phyloP scores from a whole-genome alignment of 352 stramenopile species.

The Vaucheria bursata region DNA sequence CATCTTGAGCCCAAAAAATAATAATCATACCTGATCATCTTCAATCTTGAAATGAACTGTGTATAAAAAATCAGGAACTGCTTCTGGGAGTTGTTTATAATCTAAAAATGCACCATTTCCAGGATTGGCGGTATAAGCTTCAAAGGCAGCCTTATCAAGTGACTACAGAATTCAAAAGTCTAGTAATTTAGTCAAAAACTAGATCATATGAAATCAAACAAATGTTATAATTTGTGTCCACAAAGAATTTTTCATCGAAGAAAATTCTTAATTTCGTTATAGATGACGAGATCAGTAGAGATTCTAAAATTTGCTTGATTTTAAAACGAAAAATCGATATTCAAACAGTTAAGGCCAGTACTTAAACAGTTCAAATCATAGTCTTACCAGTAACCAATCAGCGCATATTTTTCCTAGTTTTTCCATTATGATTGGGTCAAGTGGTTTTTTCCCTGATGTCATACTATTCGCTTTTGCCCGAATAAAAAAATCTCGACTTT shows the following conservation, averaged over 20 bases:
- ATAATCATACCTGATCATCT: slow-evolving; percentile 13
- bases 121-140: not conserved
- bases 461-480: not conserved
- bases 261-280: too few relatives aligned
- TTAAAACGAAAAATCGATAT: too few relatives aligned
- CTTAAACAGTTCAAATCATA: too few relatives aligned
- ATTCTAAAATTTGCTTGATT: too few relatives aligned
- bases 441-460: not conserved
- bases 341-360: too few relatives aligned
- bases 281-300: too few relatives aligned
- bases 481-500: not conserved
- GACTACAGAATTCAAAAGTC: too few relatives aligned
- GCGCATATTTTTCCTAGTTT: slow-evolving; percentile 23
- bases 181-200: not conserved
- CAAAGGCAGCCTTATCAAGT: slow-evolving; percentile 4
- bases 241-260: not conserved
- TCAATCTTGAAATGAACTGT: slow-evolving; percentile 20
- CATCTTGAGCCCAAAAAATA: not conserved
- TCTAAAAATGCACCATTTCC: slow-evolving; percentile 20
- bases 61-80: slow-evolving; percentile 19
- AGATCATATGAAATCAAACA: not conserved
- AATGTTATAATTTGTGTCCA: not conserved
- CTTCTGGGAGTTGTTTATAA: slow-evolving; percentile 29
- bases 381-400: slow-evolving; percentile 25
- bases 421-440: not conserved